These are phyloP conservation scores for Taxillus chinensis DNA, from an alignment of 164 flowering plant species.

Conservation along the genomic window DNA sequence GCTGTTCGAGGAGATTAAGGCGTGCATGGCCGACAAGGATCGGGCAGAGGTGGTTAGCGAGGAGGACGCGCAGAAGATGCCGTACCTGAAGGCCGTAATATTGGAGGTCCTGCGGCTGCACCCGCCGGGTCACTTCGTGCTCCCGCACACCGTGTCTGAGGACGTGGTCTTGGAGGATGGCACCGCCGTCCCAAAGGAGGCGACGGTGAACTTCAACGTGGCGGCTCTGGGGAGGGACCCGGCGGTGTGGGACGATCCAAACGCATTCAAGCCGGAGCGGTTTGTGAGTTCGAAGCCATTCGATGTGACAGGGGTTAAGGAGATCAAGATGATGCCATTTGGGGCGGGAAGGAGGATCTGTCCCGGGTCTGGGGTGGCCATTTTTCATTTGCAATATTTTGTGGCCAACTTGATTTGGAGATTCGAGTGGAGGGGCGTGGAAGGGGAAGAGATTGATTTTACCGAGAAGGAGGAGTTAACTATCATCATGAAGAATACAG, in stretches of 20 bases:
- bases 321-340: constrained; percentile 20
- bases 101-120: constrained; percentile 20
- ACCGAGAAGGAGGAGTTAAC: background rate
- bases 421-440: background rate
- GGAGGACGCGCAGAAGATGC: constrained; percentile 14
- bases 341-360: constrained; percentile 18
- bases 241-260: constrained; percentile 23
- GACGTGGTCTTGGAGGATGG: constrained; percentile 9
- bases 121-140: constrained; percentile 22
- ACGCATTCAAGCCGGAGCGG: constrained; percentile 27
- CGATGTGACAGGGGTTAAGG: constrained; percentile 16
- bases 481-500: background rate
- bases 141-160: constrained; percentile 15
- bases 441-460: background rate
- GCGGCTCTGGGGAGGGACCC: constrained; percentile 23
- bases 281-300: constrained; percentile 15
- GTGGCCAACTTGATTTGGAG: background rate
- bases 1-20: constrained; percentile 10
- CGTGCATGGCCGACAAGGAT: background rate
- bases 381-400: background rate
- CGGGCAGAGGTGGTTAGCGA: constrained; percentile 8
- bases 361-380: constrained; percentile 9
- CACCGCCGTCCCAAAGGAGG: constrained; percentile 12
- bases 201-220: constrained; percentile 14
- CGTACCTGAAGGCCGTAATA: constrained; percentile 21